Conservation (phyloP, 345 rosid genomes). For the Sonneratia caseolaris region DNA sequence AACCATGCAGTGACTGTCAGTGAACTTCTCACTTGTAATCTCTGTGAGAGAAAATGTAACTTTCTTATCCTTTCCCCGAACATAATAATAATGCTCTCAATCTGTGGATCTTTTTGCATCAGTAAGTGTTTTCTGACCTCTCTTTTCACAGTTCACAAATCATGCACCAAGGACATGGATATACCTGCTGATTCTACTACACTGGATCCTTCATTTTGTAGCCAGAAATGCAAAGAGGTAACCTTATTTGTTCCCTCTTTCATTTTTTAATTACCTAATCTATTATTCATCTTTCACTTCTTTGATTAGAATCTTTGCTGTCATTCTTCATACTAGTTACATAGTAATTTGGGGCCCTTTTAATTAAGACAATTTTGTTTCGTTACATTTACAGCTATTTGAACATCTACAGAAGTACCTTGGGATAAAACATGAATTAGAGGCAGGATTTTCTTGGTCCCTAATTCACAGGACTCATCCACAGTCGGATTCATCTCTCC, state of each 20-base stretch:
- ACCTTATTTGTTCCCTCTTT: constrained; percentile 6
- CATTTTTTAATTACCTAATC: not conserved
- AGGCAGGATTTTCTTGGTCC: constrained; percentile 82
- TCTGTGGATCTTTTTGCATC: not conserved
- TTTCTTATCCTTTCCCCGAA: constrained; percentile 11
- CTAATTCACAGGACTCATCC: constrained; percentile 47
- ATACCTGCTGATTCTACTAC: constrained; percentile 23
- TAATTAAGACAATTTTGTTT: not conserved
- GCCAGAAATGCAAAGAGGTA: constrained; percentile 75
- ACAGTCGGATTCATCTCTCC: constrained; percentile 35
- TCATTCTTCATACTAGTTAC: not conserved
- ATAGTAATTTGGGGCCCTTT: not conserved
- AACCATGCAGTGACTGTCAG: constrained; percentile 20
- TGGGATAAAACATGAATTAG: constrained; percentile 75
- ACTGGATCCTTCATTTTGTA: constrained; percentile 49
- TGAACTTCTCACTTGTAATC: constrained; percentile 33
- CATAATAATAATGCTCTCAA: not conserved
- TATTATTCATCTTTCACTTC: not conserved
- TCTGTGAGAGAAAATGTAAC: constrained; percentile 87
- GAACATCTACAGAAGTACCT: constrained; percentile 60
- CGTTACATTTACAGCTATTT: constrained; percentile 57
- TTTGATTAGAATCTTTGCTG: not conserved
- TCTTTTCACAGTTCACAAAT: constrained; percentile 54
- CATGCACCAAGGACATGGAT: constrained; percentile 48
- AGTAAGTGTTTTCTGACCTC: not conserved